Evolutionary conservation across 1,139 yeast genomes (phyloP), one percentile per base, ranked within the genome.

Genomic region (Taiozyma sp.): DNA sequence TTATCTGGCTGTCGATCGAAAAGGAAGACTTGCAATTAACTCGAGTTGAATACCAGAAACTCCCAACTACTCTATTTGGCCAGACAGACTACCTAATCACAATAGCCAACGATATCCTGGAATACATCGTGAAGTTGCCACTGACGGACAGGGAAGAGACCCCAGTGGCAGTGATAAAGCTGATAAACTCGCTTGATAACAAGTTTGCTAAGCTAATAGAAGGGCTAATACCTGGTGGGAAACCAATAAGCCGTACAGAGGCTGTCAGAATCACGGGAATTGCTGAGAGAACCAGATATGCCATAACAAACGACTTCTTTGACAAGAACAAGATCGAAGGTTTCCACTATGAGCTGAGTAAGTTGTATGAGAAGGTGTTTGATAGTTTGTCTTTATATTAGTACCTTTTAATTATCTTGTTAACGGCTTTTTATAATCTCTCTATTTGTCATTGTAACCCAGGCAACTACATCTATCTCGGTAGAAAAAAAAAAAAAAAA

Each of bases 1-100:
- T 62, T 48, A 50, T 61, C 2, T 59, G 62, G 63, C 42, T 59
- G 1, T 60, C 64, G 0, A 52, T 61, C 6, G 61, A 57, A 21
- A 52, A 56, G 3, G 39, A 37, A 8, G 42, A 50, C 14, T 32
- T 45, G 9, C 46, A 47, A 11, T 40, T 43, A 3, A 39, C 51
- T 2, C 30, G 9, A 11, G 47, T 48, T 2, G 44, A 47, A 8
- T 53, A 50, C 29, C 3, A 29, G 3, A 29, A 45, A 21, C 28
- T 46, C n/a, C 26, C 47, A 21, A 40, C 50, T 4, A 57, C 60
- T 11, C 24, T 57, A 11, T 62, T 60, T 48, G 62, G 62, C 0
- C 65, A 62, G 32, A 52, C 55, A 4, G 60, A 59, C 29, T 58
- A 60, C 42, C 48, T 62, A 14, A 50, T 62, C n/a, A 46, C 57